Evolutionary conservation across 768 basidiomycete species (phyloP).

Genomic region (Pulveroboletus sp.): DNA sequence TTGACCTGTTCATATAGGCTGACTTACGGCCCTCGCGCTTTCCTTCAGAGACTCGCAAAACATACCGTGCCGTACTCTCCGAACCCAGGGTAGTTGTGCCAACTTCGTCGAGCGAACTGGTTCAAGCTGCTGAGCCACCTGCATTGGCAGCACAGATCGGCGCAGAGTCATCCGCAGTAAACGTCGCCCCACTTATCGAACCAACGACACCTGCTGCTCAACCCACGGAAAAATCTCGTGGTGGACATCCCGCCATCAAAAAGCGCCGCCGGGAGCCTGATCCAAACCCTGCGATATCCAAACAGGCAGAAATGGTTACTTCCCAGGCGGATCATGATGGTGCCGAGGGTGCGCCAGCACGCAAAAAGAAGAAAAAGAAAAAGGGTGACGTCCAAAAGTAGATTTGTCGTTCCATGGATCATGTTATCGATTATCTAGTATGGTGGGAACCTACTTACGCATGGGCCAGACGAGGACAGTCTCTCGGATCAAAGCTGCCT

Average conservation of each 20-base stretch:
- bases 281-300: background rate
- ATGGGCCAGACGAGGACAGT: no score
- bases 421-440: no score
- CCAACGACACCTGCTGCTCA: background rate
- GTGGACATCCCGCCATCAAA: background rate
- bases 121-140: background rate
- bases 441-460: no score
- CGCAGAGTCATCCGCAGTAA: background rate
- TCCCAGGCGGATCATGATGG: background rate
- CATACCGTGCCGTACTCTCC: conserved; percentile 76
- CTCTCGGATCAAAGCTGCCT: no score
- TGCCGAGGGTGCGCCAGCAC: conserved; percentile 5
- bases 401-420: background rate
- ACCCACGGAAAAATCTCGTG: background rate
- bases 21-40: background rate
- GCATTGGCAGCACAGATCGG: background rate
- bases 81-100: conserved; percentile 69
- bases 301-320: background rate
- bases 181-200: background rate
- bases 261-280: conserved; percentile 25
- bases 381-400: conserved; percentile 7
- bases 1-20: background rate
- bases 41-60: conserved; percentile 71
- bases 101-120: background rate
- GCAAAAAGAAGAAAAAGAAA: conserved; percentile 25